Evolutionary conservation across 2,329 filamentous ascomycete genomes (phyloP), one percentile per base, ranked within the genome.

Genomic region (Leptodontidium sp.): DNA sequence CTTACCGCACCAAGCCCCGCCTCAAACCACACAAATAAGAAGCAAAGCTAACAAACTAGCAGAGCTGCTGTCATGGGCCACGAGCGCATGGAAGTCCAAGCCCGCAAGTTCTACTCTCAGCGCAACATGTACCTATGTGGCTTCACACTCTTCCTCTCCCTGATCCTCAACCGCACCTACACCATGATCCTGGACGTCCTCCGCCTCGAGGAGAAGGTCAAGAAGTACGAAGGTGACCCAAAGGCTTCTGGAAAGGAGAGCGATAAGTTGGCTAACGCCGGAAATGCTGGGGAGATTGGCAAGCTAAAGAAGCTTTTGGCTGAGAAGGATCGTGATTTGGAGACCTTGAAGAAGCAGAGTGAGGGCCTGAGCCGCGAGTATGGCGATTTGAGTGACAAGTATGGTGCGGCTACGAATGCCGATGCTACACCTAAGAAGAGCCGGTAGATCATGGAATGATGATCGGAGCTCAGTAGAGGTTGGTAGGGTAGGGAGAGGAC

Each of bases 61-160:
- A 82, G 91, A 78, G 85, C 86, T 67, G 88, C 90, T 63, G 90
- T 94, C 69, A 89, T 98, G 77, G 95, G 96, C 72, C 91, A 93
- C 79, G 96, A 98, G 81, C 95, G 96, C 73, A 94, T 97, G 88
- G 96, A 99, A 84, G 95, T 98, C 64, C 96, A 99, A 83, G 95
- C 96, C 74, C 94, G 96, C 87, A 99, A 99, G 84, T 99, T 99
- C 87, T 99, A 99, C 88, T 97, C 94, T 71, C 95, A 99, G 86
- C 94, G 96, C 82, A 99, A 99, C 90, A 99, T 99, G 96, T 99
- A 99, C 85, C 94, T 99, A 71, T 98, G 96, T 82, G 96, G 96
- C 77, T 99, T 99, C 87, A 99, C 96, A 5, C 91, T 99, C 72
- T 98, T 99, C 89, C 91, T 99, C 71, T 98, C 95, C 65, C 87